These are phyloP conservation scores for Linderina pennispora DNA, from an alignment of 192 early-diverging fungal species.

Conservation along the genomic window DNA sequence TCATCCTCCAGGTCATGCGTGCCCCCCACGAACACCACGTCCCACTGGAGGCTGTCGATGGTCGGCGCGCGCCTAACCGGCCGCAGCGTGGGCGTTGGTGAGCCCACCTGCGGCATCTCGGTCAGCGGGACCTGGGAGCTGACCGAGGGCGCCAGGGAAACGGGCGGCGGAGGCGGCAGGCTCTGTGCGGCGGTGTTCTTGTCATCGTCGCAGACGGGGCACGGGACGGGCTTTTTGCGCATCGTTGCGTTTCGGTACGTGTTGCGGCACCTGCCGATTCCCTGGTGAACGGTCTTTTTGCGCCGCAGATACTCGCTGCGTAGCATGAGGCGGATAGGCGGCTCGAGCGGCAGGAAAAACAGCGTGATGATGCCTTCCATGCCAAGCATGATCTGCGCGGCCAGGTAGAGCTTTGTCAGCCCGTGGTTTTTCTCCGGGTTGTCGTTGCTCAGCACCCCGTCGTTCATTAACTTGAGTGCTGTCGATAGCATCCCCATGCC, in stretches of 20 bases:
- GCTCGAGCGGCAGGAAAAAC: conserved; percentile 36
- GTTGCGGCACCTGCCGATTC: too few species aligned
- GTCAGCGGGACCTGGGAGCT: too few species aligned
- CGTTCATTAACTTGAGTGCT: conserved; percentile 18
- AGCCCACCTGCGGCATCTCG: too few species aligned
- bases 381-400: conserved; percentile 36
- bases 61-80: conserved; percentile 18
- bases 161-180: too few species aligned
- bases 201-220: too few species aligned
- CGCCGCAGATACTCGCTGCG: conserved; percentile 24
- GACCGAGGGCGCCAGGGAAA: too few species aligned
- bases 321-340: conserved; percentile 39
- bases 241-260: conserved; percentile 6
- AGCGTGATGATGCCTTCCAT: conserved; percentile 40
- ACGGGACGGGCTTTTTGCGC: conserved; percentile 6
- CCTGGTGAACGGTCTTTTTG: too few species aligned
- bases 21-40: conserved; percentile 20
- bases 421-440: conserved; percentile 2
- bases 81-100: too few species aligned
- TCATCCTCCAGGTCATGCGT: conserved; percentile 3
- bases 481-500: conserved; percentile 22
- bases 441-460: conserved; percentile 1
- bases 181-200: too few species aligned
- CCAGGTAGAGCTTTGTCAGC: conserved; percentile 27
- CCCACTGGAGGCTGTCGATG: conserved; percentile 22